Evolutionary conservation across 805 yeast species (phyloP), one percentile per base, ranked within the genome.

Genomic region (Yamadazyma scolyti): DNA sequence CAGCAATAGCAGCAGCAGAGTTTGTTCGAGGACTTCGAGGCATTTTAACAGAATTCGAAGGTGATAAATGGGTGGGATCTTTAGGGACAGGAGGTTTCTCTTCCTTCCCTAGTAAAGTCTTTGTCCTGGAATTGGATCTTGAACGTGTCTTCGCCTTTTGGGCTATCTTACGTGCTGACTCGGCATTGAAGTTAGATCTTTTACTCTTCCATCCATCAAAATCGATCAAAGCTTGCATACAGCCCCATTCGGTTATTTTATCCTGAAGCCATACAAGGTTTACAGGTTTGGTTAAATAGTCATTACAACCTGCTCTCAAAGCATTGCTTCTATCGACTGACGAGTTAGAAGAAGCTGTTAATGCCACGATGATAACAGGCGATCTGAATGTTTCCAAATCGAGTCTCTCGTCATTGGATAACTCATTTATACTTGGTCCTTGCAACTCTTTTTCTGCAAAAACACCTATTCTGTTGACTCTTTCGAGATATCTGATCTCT

Each of bases 191-290:
- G 17, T 41, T 41, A 1, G 37, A 28, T 22, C 43, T 18, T 19
- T 51, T 56, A 11, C 36, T 43, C 31, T 74, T 77, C 94, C 97
- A 93, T 22, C 94, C 90, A 53, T 93, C 96, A 56, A 83, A 90
- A 58, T 90, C 95, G 54, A 90, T 89, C 29, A 90, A 63, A 1
- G 97, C 97, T 60, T 90, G 98, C 97, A 90, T 90, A 57, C 97
- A 90, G 1, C 98, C 97, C 97, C 97, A 93, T 57, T 90, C 97
- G 1, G 88, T 82, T 31, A 93, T 84, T 58, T 93, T 93, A 50
- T 85, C 86, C 48, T 88, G 85, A 27, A 93, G 66, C 99, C 99
- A 93, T 28, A 78, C 85, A 44, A 90, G 66, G 46, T 88, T 90
- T 6, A 93, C 97, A 0, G 99, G 99, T 46, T 93, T 93, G 7